phyloP scores from a whole-genome alignment of 192 early-diverging fungal species.

The Coemansia erecta region DNA sequence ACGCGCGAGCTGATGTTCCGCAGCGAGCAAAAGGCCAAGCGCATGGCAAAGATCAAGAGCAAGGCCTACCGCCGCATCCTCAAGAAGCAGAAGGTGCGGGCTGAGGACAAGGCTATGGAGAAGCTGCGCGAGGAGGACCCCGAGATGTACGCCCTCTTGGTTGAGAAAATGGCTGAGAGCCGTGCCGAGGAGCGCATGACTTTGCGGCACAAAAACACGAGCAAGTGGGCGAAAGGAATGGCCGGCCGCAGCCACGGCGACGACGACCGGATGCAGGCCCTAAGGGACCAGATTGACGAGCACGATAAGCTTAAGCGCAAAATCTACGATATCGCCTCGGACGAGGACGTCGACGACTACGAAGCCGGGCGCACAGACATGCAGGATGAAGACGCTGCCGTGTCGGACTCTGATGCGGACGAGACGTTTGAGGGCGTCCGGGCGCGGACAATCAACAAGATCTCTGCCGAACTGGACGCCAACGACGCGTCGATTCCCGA shows the following conservation, averaged over 20 bases:
- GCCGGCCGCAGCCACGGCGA: constrained; percentile 58
- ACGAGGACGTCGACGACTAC: constrained; percentile 53
- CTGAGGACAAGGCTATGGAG: constrained; percentile 61
- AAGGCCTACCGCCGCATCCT: constrained; percentile 89
- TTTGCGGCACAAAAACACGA: constrained; percentile 88
- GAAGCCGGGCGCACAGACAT: constrained; percentile 44
- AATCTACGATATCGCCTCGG: constrained; percentile 69
- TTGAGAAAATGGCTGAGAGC: constrained; percentile 37
- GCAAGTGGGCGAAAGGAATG: constrained; percentile 94
- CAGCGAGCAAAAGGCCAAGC: constrained; percentile 85
- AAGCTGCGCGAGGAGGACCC: constrained; percentile 68
- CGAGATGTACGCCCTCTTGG: constrained; percentile 51
- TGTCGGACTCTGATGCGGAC: constrained; percentile 20
- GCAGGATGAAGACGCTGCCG: constrained; percentile 21
- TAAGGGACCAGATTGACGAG: constrained; percentile 79
- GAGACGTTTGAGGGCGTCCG: constrained; percentile 21
- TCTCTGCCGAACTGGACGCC: constrained; percentile 12
- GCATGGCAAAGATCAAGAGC: constrained; percentile 96
- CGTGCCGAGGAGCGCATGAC: constrained; percentile 92
- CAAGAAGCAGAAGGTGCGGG: constrained; percentile 73
- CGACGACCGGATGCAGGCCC: constrained; percentile 67
- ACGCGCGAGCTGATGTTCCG: constrained; percentile 95
- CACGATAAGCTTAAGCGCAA: constrained; percentile 77
- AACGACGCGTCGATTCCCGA: constrained; percentile 39
- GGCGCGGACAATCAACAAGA: constrained; percentile 10